A percentile compares a stretch with the other conserved stretches of the same genome.
phyloP scores from a whole-genome alignment of 2,329 filamentous ascomycete genomes.

The Lecanicillium sp. region DNA sequence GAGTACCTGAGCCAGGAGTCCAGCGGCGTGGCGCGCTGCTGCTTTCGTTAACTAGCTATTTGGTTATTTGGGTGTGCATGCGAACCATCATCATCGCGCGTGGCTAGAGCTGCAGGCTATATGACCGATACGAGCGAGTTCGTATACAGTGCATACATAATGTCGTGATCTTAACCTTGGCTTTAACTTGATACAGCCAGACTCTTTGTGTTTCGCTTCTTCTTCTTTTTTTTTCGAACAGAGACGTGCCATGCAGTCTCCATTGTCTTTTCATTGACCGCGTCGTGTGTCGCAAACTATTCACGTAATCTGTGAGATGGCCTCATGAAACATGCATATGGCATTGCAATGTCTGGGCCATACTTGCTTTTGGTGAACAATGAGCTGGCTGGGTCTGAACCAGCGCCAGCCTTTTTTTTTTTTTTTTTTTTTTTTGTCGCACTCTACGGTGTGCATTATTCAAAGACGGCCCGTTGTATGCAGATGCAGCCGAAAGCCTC shows the following conservation, averaged over 20 bases:
- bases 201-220: no score
- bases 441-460: no score
- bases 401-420: no score
- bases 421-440: no score
- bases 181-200: no score
- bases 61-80: neutral
- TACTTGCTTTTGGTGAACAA: neutral
- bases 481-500: no score
- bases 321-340: neutral
- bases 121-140: neutral
- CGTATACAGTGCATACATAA: no score
- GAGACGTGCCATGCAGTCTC: neutral
- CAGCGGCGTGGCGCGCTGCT: neutral
- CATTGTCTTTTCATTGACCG: neutral
- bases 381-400: neutral
- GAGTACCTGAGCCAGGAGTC: neutral
- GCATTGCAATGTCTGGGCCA: neutral
- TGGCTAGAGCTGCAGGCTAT: neutral
- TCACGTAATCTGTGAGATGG: neutral
- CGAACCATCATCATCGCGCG: slow-evolving; percentile 1
- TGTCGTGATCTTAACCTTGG: no score
- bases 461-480: no score
- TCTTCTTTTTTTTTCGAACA: no score
- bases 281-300: neutral
- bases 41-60: neutral